A percentile compares a stretch with the other conserved stretches of the same genome.
phyloP scores from a whole-genome alignment of 2,329 filamentous ascomycete genomes.

The Graphilbum fragrans region DNA sequence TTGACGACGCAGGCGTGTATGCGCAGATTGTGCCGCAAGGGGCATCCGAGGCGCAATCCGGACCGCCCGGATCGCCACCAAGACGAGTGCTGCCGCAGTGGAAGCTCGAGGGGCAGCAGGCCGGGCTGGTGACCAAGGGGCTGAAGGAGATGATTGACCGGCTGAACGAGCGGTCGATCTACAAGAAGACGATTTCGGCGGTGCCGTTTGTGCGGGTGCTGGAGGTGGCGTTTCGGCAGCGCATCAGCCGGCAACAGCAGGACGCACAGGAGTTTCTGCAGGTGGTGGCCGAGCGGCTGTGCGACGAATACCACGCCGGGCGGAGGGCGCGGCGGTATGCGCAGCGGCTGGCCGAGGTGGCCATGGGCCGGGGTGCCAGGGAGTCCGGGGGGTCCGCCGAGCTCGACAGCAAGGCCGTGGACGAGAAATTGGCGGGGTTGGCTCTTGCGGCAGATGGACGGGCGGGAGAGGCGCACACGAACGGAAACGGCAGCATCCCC shows the following conservation, averaged over 20 bases:
- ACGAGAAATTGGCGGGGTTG: conserved; percentile 8
- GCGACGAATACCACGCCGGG: conserved; percentile 88
- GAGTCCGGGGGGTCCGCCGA: too few species aligned
- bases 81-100: conserved; percentile 34
- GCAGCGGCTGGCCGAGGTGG: conserved; percentile 15
- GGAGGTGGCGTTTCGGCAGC: conserved; percentile 76
- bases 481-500: background rate
- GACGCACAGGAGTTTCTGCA: conserved; percentile 97
- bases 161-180: conserved; percentile 85
- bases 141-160: conserved; percentile 87
- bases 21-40: conserved; percentile 43
- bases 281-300: conserved; percentile 80
- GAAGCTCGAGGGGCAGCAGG: conserved; percentile 59
- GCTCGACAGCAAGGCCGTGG: conserved; percentile 5
- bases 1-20: conserved; percentile 72
- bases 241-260: conserved; percentile 89
- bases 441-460: too few species aligned
- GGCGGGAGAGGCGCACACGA: too few species aligned
- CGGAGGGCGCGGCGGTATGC: conserved; percentile 56
- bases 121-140: conserved; percentile 71
- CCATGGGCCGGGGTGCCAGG: background rate
- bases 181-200: conserved; percentile 86
- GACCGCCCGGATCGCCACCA: background rate
- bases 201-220: conserved; percentile 72
- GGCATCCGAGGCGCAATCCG: conserved; percentile 10